Conservation (phyloP, 2,329 filamentous ascomycete genomes). For the Colletotrichum cordylinicola region DNA sequence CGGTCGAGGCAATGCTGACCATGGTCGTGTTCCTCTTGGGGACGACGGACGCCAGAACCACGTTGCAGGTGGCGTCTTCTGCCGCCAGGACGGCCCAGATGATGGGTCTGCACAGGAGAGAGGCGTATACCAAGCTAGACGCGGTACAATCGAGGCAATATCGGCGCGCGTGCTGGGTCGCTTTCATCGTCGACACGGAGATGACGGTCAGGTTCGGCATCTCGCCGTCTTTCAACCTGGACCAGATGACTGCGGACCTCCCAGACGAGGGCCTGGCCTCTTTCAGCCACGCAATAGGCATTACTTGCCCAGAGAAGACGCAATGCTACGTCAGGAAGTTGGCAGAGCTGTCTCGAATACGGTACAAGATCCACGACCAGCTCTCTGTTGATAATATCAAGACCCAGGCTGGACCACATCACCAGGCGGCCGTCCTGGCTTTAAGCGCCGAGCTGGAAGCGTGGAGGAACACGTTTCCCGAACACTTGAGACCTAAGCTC, state of each 20-base stretch:
- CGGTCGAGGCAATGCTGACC: slow-evolving; percentile 8
- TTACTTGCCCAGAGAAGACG: background rate
- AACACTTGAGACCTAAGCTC: background rate
- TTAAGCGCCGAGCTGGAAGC: background rate
- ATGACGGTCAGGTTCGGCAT: slow-evolving; percentile 1
- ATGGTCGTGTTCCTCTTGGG: slow-evolving; percentile 10
- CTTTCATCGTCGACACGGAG: slow-evolving; percentile 1
- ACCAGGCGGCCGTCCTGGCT: background rate
- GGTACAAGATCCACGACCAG: background rate
- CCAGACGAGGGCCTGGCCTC: background rate
- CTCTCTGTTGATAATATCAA: background rate
- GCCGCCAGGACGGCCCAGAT: background rate
- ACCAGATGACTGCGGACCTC: background rate
- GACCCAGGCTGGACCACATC: background rate
- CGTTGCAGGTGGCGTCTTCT: background rate
- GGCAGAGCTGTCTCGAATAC: background rate
- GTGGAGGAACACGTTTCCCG: background rate
- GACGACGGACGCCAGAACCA: slow-evolving; percentile 1
- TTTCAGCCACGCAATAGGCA: background rate
- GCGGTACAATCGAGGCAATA: background rate
- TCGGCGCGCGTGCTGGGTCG: slow-evolving; percentile 6
- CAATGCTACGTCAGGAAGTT: background rate
- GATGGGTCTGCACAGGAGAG: background rate
- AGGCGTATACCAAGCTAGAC: background rate
- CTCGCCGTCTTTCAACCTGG: background rate